phyloP scores from a whole-genome alignment of 805 yeast genomes.

The Ogataea haglerorum region DNA sequence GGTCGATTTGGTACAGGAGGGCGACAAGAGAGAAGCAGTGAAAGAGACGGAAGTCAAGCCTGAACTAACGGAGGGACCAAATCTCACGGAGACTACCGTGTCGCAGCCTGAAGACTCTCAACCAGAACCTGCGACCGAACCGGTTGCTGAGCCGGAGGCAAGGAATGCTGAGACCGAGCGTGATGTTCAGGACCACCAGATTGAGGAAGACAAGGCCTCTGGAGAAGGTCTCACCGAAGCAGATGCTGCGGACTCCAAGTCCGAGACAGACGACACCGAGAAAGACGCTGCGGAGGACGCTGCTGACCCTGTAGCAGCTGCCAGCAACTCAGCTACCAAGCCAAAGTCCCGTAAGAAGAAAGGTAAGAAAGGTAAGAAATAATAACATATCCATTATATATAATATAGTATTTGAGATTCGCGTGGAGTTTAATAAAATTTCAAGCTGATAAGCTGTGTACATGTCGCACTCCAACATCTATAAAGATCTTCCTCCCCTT shows the following conservation, averaged over 20 bases:
- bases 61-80: no score
- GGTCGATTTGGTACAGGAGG: constrained; percentile 1
- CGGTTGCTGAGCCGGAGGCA: not conserved
- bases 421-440: constrained; percentile 8
- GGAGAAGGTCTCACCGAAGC: constrained; percentile 4
- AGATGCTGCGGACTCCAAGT: not conserved
- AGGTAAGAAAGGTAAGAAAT: constrained; percentile 8
- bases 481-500: constrained; percentile 22
- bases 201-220: not conserved
- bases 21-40: no score
- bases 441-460: constrained; percentile 6
- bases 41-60: no score
- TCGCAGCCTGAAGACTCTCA: no score
- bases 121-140: no score
- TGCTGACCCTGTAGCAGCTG: not conserved
- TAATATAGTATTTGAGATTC: no score
- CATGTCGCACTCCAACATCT: constrained; percentile 9
- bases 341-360: constrained; percentile 11
- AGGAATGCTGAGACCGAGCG: no score
- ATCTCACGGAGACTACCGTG: not conserved
- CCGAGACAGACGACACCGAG: not conserved
- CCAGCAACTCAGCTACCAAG: not conserved
- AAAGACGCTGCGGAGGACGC: constrained; percentile 3
- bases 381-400: constrained; percentile 5
- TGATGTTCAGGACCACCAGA: not conserved